Base-by-base conservation (phyloP, 192 early-diverging fungal species). In the Coemansia sp. region DNA sequence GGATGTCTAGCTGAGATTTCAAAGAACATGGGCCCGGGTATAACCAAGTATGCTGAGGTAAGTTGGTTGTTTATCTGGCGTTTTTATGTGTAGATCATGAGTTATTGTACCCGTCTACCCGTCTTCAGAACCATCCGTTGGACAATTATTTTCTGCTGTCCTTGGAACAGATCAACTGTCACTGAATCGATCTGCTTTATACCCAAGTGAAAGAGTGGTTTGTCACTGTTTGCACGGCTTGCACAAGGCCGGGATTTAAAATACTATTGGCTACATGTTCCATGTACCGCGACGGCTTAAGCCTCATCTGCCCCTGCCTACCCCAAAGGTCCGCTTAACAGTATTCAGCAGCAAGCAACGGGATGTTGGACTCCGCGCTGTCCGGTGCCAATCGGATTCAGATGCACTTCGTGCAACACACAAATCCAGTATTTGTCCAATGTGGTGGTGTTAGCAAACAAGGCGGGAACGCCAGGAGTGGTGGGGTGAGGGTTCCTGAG, bases 1-100 rank as follows among this genome's bases (percentile, higher is more conserved):
- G 94, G 94, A 9, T 93, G 90, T 57, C 72, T 96, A 55, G 91
- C 91, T 23, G 94, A 96, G 83, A 86, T 88, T 51, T 84, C 80
- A 23, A 77, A 77, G 64, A 76, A 76, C 87, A 92, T 82, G 80
- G 75, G 75, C 9, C 71, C 70, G 0, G 71, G 56, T 29, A 74
- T 82, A 32, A 82, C 80, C 62, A 82, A 82, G 29, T 82, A 82
- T 55, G 70, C 75, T 31, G 75, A 82, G 61, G 84, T 85, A 82
- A 68, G 71, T 62, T n/a, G 19, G 6, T 5, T 20, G 24, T 24
- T 8, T 60, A 21, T 67, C 50, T 22, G 5, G 6, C 6, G 33
- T 6, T 6, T 36, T 10, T 6, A 36, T 36, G 33, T 36, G 33
- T 36, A 1, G 33, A 10, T 36, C 33, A 36, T 17, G 39, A 3